These are phyloP conservation scores for Phaeosphaeriaceae sp. DNA, from an alignment of 2,329 filamentous ascomycete species.

Conservation along the genomic window DNA sequence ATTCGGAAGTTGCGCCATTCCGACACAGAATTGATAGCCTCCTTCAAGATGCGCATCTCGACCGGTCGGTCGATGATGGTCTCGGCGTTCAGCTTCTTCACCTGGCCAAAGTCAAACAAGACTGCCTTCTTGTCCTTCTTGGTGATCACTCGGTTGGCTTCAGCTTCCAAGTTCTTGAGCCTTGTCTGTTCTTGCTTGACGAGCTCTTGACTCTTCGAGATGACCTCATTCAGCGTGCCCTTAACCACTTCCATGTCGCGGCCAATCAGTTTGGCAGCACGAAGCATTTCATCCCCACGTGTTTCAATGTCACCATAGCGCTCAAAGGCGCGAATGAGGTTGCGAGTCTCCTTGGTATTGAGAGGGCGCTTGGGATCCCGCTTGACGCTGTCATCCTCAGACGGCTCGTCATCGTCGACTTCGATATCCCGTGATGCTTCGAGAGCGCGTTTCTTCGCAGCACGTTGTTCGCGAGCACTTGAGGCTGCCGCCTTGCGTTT, in stretches of 20 bases:
- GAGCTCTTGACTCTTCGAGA: slow-evolving; percentile 72
- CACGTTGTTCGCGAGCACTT: slow-evolving; percentile 69
- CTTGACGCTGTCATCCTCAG: slow-evolving; percentile 59
- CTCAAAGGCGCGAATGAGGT: slow-evolving; percentile 88
- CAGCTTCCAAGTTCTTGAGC: slow-evolving; percentile 69
- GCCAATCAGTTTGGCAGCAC: slow-evolving; percentile 82
- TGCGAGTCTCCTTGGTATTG: slow-evolving; percentile 89
- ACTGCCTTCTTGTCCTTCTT: slow-evolving; percentile 99
- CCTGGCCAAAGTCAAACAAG: slow-evolving; percentile 89
- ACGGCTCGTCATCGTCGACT: slow-evolving; percentile 63
- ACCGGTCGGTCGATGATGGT: slow-evolving; percentile 90
- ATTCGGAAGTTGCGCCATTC: slow-evolving; percentile 85
- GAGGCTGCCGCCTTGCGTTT: slow-evolving; percentile 69
- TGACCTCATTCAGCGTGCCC: slow-evolving; percentile 77
- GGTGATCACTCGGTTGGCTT: slow-evolving; percentile 79
- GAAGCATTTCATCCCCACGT: slow-evolving; percentile 83
- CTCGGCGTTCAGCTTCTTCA: slow-evolving; percentile 95
- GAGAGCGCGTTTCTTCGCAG: slow-evolving; percentile 72
- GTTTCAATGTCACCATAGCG: slow-evolving; percentile 91
- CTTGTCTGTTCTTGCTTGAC: slow-evolving; percentile 75
- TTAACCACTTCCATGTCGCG: slow-evolving; percentile 83
- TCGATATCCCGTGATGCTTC: slow-evolving; percentile 69
- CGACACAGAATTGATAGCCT: slow-evolving; percentile 68
- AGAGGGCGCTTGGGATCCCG: slow-evolving; percentile 87
- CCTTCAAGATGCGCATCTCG: slow-evolving; percentile 83